Evolutionary conservation across 2,329 filamentous ascomycete species (phyloP).

Genomic region (Arachnomyces sp.): DNA sequence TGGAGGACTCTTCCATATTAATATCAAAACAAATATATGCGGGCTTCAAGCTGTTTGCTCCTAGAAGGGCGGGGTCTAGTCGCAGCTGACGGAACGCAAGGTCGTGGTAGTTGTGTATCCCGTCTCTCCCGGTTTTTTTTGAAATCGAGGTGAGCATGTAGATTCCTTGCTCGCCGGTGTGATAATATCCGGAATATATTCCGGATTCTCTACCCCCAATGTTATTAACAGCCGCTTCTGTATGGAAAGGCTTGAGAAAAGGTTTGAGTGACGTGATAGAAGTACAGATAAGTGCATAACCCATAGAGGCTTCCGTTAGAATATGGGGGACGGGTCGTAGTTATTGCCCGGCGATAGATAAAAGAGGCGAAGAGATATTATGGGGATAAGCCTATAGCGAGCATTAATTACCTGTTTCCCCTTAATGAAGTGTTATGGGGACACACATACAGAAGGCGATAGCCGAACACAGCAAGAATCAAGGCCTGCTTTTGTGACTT

Average conservation of each 20-base stretch:
- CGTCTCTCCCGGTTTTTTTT: neutral
- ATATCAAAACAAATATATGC: no score
- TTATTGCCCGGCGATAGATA: constrained; percentile 2
- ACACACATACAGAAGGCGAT: constrained; percentile 5
- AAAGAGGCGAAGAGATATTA: constrained; percentile 1
- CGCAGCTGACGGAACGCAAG: no score
- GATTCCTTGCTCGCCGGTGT: neutral
- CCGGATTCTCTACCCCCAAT: constrained; percentile 2
- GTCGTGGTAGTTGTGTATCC: no score
- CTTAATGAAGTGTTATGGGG: no score
- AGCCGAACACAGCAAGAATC: constrained; percentile 7
- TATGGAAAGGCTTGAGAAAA: constrained; percentile 9
- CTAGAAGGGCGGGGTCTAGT: no score
- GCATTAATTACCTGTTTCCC: no score
- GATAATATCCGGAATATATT: constrained; percentile 1
- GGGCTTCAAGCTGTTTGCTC: no score
- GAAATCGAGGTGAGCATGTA: constrained; percentile 3
- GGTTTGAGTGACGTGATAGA: constrained; percentile 7
- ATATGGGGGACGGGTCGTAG: constrained; percentile 1
- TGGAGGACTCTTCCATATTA: no score
- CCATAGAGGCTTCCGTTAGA: constrained; percentile 5
- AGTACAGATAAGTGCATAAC: constrained; percentile 2
- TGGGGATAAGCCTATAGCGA: constrained; percentile 1
- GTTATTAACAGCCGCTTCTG: constrained; percentile 6
- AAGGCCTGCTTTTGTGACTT: constrained; percentile 2